Conservation (phyloP, 306 rosid species). For the Vigna reflexopilosa region DNA sequence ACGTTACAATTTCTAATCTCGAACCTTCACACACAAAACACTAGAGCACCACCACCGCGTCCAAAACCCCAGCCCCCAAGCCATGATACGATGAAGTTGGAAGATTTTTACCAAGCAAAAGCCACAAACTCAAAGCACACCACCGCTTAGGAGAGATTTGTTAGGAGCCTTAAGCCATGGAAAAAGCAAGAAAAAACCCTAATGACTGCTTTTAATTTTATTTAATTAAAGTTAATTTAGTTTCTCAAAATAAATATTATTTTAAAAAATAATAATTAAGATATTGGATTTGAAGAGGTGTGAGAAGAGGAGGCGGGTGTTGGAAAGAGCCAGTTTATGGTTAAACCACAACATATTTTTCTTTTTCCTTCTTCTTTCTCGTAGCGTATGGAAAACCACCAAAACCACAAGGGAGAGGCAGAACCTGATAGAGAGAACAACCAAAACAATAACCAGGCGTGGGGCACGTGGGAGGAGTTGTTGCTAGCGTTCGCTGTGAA, state of each 20-base stretch:
- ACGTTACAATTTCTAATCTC: background rate
- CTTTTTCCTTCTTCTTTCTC: conserved; percentile 24
- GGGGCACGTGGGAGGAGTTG: conserved; percentile 91
- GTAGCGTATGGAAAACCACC: conserved; percentile 55
- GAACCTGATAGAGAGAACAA: conserved; percentile 35
- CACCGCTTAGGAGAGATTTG: background rate
- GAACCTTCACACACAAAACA: background rate
- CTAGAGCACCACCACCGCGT: background rate
- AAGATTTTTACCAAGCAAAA: background rate
- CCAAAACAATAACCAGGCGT: conserved; percentile 34
- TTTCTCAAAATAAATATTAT: background rate
- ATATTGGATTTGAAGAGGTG: conserved; percentile 53
- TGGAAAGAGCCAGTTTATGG: conserved; percentile 42
- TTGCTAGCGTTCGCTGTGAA: conserved; percentile 72
- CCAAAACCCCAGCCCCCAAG: background rate
- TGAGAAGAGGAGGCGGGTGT: conserved; percentile 50
- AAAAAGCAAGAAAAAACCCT: conserved; percentile 25
- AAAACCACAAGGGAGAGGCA: conserved; percentile 36
- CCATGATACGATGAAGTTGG: background rate
- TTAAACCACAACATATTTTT: conserved; percentile 40
- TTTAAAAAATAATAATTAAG: conserved; percentile 11
- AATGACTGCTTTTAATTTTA: background rate
- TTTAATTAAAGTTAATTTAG: background rate
- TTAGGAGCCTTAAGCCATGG: background rate
- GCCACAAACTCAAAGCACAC: background rate